Base-by-base conservation (phyloP, 805 yeast genomes). In the Pichia pseudocactophila region DNA sequence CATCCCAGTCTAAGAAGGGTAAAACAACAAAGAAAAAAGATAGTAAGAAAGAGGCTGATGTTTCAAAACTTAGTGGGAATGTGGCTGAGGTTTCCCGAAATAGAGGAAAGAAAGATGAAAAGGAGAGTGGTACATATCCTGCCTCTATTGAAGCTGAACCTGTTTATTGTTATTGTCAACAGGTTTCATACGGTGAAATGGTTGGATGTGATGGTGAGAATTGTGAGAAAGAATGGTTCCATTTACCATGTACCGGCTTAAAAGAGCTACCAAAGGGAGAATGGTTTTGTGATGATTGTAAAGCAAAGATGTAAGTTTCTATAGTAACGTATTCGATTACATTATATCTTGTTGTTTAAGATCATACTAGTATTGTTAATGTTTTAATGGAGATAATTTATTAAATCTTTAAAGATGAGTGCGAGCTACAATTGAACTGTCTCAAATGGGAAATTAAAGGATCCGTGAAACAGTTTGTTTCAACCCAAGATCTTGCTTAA, bases 151-250 rank as follows among this genome's bases (percentile, higher is more conserved):
- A 58, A 8, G 43, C 51, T 18, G 97, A 89, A 55, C 95, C 95
- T 1, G 76, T 88, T 2, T 90, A 90, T 60, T 92, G 98, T 62
- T 89, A 90, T 65, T 92, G 98, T 65, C 86, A 88, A 59, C 96
- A 89, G 59, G 95, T 89, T 0, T 90, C 97, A 4, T 92, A 84
- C 58, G 98, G 98, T 16, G 97, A 92, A 57, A 92, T 92, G 98
- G 97, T 92, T 46, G 98, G 95, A 2, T 92, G 98, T 65, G 98
- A 92, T 57, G 97, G 96, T 11, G 89, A 85, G 30, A 78, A 80
- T 45, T 90, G 97, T 66, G 80, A 80, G 58, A 70, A 87, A 42
- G 97, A 89, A 61, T 89, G 97, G 97, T 89, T 89, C 65, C 97
- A 89, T 66, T 68, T 90, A 51, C 94, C 94, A 15, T 89, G 97